Base-by-base conservation (phyloP, 148 eudicot species). In the Spergularia marina region DNA sequence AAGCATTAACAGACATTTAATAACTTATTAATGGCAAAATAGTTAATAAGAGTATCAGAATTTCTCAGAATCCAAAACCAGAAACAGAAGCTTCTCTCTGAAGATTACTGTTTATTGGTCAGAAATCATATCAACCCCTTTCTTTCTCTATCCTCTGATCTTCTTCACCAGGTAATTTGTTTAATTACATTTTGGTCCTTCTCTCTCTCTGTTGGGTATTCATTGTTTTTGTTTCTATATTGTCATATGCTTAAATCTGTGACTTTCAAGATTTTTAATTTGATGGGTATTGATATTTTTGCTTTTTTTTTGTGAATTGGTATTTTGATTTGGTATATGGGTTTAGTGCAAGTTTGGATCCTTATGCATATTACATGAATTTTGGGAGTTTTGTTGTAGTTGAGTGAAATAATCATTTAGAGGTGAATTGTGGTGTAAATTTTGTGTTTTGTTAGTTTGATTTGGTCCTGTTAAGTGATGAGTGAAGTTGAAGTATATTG, bases 321-420 rank as follows among this genome's bases (percentile, higher is more conserved):
- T 57, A 49, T 17, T 40, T 34, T 30, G 12, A 25, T 25, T 17
- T 53, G 54, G 53, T 4, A 20, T 44, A 21, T 40, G 7, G 67
- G 56, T 59, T 73, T 73, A 21, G 40, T 40, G 10, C 47, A 72
- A 72, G 75, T 73, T 47, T 55, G 30, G 21, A 41, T 47, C 21
- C 60, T 59, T 73, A 41, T 39, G 1, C 2, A 12, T 25, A 11
- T 18, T 10, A 47, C 53, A 41, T 12, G 40, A 7, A 63, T 63
- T 63, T 13, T 62, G 14, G 66, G 2, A 65, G 36, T 67, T 67
- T 41, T 67, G 2, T 7, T 67, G 14, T 59, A 20, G 54, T 71
- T 55, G 21, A 13, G 52, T 70, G 60, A 34, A 30, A 17, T 70
- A 15, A 20, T 56, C 47, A 13, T 36, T 34, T 52, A 23, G 1